Percentiles rank a stretch among this genome's conserved stretches.
Conservation (phyloP, 352 stramenopile species). For the Achlya hypogyna region DNA sequence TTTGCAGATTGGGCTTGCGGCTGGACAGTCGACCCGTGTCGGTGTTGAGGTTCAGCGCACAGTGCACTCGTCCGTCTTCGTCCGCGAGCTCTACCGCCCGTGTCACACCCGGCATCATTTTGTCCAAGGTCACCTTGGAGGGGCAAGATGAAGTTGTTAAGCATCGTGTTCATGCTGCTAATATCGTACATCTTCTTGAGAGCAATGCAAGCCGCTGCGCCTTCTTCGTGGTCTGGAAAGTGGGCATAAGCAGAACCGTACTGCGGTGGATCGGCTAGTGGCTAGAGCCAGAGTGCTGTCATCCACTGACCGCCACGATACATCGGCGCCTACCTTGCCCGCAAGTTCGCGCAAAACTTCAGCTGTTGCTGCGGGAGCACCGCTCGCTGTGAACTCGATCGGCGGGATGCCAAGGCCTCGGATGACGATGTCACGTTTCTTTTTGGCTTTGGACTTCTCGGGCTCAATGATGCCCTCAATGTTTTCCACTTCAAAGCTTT, state of each 20-base stretch:
- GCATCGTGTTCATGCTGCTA: conserved; percentile 98
- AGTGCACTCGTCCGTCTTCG: conserved; percentile 92
- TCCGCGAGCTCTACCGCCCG: conserved; percentile 83
- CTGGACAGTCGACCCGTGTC: conserved; percentile 97
- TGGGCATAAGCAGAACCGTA: conserved; percentile 87
- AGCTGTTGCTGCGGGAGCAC: conserved; percentile 88
- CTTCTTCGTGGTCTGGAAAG: conserved; percentile 88
- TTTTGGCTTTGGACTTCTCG: conserved; percentile 56
- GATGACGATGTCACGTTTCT: conserved; percentile 77
- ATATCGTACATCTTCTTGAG: conserved; percentile 93
- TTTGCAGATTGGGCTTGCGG: conserved; percentile 98
- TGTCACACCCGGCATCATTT: neutral
- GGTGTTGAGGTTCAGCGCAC: conserved; percentile 99
- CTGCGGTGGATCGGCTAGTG: conserved; percentile 58
- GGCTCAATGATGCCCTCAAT: conserved; percentile 61
- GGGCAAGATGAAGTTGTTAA: conserved; percentile 94
- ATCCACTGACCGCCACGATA: neutral
- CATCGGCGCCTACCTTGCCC: conserved; percentile 52
- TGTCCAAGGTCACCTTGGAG: conserved; percentile 40
- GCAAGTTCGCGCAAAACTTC: conserved; percentile 92
- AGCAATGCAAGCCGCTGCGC: conserved; percentile 90
- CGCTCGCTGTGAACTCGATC: conserved; percentile 87
- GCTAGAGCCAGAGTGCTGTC: conserved; percentile 25
- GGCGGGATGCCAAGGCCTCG: conserved; percentile 87
- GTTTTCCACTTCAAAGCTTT: conserved; percentile 76